Conservation (phyloP, 371 early-diverging fungal genomes). For the Haplosporangium sp. region DNA sequence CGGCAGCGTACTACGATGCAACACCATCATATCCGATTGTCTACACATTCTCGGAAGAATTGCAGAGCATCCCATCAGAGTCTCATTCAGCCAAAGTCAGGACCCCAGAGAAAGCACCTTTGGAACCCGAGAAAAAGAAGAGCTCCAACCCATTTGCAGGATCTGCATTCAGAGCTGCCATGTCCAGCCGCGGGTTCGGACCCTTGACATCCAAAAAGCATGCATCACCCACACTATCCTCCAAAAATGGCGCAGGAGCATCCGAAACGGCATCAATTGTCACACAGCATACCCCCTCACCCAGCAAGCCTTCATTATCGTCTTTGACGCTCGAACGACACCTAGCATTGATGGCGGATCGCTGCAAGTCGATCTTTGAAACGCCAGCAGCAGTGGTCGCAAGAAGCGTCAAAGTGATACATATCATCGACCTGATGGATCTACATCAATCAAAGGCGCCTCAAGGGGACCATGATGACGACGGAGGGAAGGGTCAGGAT, state of each 20-base stretch:
- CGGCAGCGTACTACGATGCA: not conserved
- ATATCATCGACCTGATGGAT: conserved; percentile 9
- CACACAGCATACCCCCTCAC: not conserved
- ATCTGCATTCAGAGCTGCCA: conserved; percentile 13
- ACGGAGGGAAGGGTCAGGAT: not conserved
- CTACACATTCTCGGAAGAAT: conserved; percentile 33
- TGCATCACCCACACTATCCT: not conserved
- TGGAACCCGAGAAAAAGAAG: not conserved
- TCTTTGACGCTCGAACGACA: conserved; percentile 22
- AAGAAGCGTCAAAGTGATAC: conserved; percentile 18
- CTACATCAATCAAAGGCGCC: no score
- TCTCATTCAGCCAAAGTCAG: not conserved
- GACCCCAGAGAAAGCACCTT: not conserved
- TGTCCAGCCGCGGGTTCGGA: conserved; percentile 28
- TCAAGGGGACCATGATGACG: no score
- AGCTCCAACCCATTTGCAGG: conserved; percentile 22
- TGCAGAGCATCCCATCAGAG: not conserved
- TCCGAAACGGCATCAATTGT: not conserved
- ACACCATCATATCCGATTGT: conserved; percentile 33
- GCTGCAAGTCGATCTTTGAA: conserved; percentile 27
- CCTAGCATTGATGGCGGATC: conserved; percentile 21
- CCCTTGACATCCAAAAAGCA: conserved; percentile 6
- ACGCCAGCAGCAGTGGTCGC: conserved; percentile 23
- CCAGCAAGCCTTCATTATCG: not conserved
- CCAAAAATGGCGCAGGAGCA: conserved; percentile 3